Percentiles rank a stretch among this genome's conserved stretches.
Conservation (phyloP, 106 monocot species). For the Iris macrosiphon region DNA sequence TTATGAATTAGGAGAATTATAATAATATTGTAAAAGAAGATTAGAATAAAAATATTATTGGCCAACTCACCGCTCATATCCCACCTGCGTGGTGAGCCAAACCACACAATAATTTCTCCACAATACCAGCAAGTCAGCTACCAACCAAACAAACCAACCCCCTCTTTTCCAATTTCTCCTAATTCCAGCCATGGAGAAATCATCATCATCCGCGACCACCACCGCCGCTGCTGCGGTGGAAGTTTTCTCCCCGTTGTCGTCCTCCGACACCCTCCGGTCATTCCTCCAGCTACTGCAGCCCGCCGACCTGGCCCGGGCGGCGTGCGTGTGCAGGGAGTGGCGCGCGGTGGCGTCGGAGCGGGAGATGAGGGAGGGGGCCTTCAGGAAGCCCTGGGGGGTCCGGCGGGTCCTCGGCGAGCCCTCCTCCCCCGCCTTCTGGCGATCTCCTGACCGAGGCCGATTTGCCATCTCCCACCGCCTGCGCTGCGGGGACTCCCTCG, state of each 20-base stretch:
- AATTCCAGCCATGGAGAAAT: no score
- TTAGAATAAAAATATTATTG: no score
- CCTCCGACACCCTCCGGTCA: constrained; percentile 57
- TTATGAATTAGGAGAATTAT: no score
- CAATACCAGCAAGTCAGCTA: no score
- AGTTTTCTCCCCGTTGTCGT: constrained; percentile 36
- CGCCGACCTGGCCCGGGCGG: constrained; percentile 62
- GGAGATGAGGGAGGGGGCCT: constrained; percentile 43
- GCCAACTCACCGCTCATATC: no score
- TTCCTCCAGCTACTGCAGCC: constrained; percentile 58
- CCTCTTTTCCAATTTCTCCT: no score
- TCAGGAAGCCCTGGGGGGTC: constrained; percentile 61
- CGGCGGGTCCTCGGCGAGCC: constrained; percentile 49
- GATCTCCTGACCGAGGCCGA: constrained; percentile 35
- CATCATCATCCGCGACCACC: no score
- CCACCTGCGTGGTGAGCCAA: no score
- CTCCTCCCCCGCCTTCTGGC: constrained; percentile 71
- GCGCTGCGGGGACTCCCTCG: constrained; percentile 50
- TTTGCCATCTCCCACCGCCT: constrained; percentile 84
- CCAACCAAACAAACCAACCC: no score
- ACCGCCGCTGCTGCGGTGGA: background rate
- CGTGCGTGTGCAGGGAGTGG: constrained; percentile 86
- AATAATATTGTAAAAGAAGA: no score
- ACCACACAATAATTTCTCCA: no score
- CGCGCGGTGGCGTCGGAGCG: constrained; percentile 53